Conservation (phyloP, 2,329 filamentous ascomycete species). For the Aspergillus tubingensis region DNA sequence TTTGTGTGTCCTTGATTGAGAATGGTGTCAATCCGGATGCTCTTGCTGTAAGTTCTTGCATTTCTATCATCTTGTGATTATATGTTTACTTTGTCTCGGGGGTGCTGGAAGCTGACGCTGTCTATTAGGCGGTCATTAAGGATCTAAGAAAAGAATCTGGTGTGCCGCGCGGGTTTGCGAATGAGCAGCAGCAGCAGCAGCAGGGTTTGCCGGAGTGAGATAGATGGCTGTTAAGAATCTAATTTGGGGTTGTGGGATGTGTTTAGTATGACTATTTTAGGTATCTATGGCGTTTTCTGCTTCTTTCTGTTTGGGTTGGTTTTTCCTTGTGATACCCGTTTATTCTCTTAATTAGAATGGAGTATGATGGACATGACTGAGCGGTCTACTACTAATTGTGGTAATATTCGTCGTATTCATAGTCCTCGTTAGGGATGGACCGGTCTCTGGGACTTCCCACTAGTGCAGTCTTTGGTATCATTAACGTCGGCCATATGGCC, state of each 20-base stretch:
- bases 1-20: slow-evolving; percentile 95
- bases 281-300: slow-evolving; percentile 1
- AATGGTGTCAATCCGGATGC: slow-evolving; percentile 97
- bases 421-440: no score
- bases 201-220: slow-evolving; percentile 20
- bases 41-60: slow-evolving; percentile 68
- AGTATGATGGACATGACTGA: neutral
- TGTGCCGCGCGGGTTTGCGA: slow-evolving; percentile 27
- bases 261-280: no score
- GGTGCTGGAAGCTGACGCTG: slow-evolving; percentile 5
- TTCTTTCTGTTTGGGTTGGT: neutral
- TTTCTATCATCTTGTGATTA: neutral
- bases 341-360: neutral
- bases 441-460: neutral
- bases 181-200: slow-evolving; percentile 21
- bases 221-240: neutral
- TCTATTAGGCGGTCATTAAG: slow-evolving; percentile 47
- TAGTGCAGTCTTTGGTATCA: slow-evolving; percentile 27
- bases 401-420: neutral
- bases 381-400: neutral
- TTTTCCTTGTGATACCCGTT: slow-evolving; percentile 20
- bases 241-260: neutral
- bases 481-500: slow-evolving; percentile 16
- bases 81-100: neutral
- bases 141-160: slow-evolving; percentile 46